Base-by-base conservation (phyloP, 768 basidiomycete species). In the Trametes sanguinea region DNA sequence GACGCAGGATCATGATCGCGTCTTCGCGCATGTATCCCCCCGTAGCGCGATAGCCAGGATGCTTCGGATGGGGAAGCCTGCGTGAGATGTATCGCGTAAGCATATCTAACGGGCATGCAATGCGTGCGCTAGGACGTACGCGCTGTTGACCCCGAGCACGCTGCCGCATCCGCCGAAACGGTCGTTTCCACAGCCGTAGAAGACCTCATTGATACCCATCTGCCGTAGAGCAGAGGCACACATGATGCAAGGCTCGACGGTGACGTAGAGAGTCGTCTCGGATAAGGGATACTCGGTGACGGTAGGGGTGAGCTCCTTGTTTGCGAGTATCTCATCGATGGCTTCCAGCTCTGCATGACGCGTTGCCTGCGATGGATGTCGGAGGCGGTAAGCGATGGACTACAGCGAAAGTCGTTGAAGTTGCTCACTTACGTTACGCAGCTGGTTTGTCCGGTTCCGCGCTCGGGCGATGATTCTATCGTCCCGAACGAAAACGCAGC, bases 201-300 rank as follows among this genome's bases (percentile, higher is more conserved):
- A 90, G 6, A 98, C 96, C 65, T 89, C 82, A 60, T 86, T 87
- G 68, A 99, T 93, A 14, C 95, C 95, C 64, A 96, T 76, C 76
- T 98, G 97, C 56, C 96, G 84, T 37, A 99, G 82, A 10, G 96
- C 97, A 27, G 93, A 94, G 11, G 95, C 94, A 67, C 97, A 99
- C 97, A 98, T 98, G 73, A 98, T 94, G 75, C 97, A 99, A 0
- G 96, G 97, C 75, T 99, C 96, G 55, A 99, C 97, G 4, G 97
- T 99, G 54, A 98, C 97, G 73, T 98, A 99, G 32, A 98, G 85
- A 2, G 86, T 91, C 22, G 93, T 95, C 9, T 84, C 80, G 0
- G 81, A 80, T 16, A 99, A 82, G 5, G 92, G 92, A 61, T 91
- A 85, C 46, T 73, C 69, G 0, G 74, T 54, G n/a, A 73, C 62